Conservation (phyloP, 2,329 filamentous ascomycete genomes). For the Neobulgaria alba region DNA sequence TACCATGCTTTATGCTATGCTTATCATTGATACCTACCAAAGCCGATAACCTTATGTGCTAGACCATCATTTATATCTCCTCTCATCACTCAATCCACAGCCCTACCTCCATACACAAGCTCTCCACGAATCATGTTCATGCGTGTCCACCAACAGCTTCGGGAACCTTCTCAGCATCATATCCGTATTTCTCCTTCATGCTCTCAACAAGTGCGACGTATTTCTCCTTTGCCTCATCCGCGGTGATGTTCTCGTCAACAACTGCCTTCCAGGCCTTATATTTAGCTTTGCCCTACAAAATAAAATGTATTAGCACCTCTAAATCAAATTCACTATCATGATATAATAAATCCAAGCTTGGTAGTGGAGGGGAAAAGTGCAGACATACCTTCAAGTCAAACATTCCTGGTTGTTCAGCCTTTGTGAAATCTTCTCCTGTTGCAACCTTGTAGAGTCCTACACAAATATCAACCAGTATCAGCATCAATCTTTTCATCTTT, state of each 20-base stretch:
- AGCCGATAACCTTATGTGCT: no score
- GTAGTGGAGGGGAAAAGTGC: conserved; percentile 22
- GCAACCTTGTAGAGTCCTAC: conserved; percentile 50
- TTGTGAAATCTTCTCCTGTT: conserved; percentile 46
- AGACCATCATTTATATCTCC: no score
- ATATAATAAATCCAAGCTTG: no score
- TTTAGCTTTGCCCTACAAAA: conserved; percentile 71
- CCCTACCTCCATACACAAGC: no score
- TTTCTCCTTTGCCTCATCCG: conserved; percentile 61
- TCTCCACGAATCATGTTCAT: no score
- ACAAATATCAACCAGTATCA: neutral
- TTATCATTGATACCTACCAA: no score
- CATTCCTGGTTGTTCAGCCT: conserved; percentile 53
- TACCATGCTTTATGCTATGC: no score
- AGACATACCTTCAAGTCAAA: conserved; percentile 53
- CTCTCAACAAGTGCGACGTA: conserved; percentile 68
- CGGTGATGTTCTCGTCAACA: conserved; percentile 51
- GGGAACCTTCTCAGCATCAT: conserved; percentile 53
- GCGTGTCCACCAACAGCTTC: conserved; percentile 41
- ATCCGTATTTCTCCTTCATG: conserved; percentile 63
- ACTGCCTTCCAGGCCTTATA: conserved; percentile 67
- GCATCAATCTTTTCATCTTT: neutral
- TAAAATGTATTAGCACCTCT: no score
- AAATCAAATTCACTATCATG: no score
- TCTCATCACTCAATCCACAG: no score